phyloP scores from a whole-genome alignment of 441 rosid genomes.

The California macrophylla region DNA sequence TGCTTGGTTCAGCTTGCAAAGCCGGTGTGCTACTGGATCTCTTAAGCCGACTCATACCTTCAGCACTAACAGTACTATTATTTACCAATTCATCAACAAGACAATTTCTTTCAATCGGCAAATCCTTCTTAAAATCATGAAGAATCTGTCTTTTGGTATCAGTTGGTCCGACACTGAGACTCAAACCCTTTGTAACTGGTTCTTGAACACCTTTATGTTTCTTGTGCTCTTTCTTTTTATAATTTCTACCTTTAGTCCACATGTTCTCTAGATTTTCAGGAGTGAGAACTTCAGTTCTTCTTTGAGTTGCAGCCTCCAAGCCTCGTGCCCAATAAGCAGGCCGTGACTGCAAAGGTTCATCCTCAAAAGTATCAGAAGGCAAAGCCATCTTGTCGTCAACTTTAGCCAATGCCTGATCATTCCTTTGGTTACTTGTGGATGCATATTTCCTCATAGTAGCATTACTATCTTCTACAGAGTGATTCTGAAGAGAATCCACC shows the following conservation, averaged over 20 bases:
- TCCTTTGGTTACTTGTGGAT: conserved; percentile 34
- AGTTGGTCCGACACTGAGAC: conserved; percentile 29
- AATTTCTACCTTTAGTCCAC: conserved; percentile 97
- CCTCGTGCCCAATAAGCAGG: conserved; percentile 71
- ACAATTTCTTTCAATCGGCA: conserved; percentile 23
- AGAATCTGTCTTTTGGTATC: conserved; percentile 19
- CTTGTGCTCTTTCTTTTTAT: conserved; percentile 68
- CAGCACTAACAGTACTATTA: conserved; percentile 21
- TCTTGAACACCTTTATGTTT: conserved; percentile 27
- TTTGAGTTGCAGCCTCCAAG: conserved; percentile 77
- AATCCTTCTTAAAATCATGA: conserved; percentile 25
- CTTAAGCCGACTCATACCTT: conserved; percentile 54
- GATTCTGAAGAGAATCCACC: conserved; percentile 7
- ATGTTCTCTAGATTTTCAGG: conserved; percentile 97
- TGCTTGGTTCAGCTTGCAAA: conserved; percentile 39
- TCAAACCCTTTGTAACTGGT: conserved; percentile 26
- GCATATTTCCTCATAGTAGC: conserved; percentile 24
- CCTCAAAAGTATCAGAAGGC: conserved; percentile 25
- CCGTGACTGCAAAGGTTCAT: conserved; percentile 34
- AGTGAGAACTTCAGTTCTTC: conserved; percentile 84
- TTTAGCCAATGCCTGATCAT: conserved; percentile 28
- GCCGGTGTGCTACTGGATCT: conserved; percentile 81
- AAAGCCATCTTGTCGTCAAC: conserved; percentile 23
- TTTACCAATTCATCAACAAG: conserved; percentile 23
- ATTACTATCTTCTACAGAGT: conserved; percentile 23